A percentile compares a stretch with the other conserved stretches of the same genome.
These are phyloP conservation scores for Diaporthe capsici DNA, from an alignment of 2,329 filamentous ascomycete genomes.

Conservation along the genomic window DNA sequence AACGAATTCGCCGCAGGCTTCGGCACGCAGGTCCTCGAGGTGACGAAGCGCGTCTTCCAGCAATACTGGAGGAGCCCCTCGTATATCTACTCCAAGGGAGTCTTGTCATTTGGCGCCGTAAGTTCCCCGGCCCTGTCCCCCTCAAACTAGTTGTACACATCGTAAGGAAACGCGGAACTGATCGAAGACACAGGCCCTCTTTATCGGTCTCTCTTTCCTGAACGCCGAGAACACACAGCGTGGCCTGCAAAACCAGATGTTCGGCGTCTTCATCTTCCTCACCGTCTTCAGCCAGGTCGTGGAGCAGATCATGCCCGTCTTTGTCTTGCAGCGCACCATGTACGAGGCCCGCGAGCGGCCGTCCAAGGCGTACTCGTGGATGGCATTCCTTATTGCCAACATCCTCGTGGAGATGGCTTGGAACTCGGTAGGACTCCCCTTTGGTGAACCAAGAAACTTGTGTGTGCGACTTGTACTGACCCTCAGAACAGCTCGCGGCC, in stretches of 20 bases:
- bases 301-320: slow-evolving; percentile 79
- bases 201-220: slow-evolving; percentile 78
- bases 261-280: slow-evolving; percentile 78
- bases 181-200: slow-evolving; percentile 60
- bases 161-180: too few species aligned
- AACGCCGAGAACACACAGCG: slow-evolving; percentile 71
- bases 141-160: too few species aligned
- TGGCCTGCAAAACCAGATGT: slow-evolving; percentile 79
- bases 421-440: slow-evolving; percentile 62
- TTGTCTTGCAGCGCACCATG: slow-evolving; percentile 75
- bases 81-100: slow-evolving; percentile 79
- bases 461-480: not conserved
- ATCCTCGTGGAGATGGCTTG: slow-evolving; percentile 80
- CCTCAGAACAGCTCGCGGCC: slow-evolving; percentile 60
- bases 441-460: not conserved
- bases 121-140: not conserved
- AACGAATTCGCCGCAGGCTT: too few species aligned
- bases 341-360: slow-evolving; percentile 80
- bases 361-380: slow-evolving; percentile 78
- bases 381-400: slow-evolving; percentile 75
- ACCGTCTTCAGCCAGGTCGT: slow-evolving; percentile 77
- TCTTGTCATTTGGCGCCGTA: slow-evolving; percentile 63
- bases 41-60: slow-evolving; percentile 74
- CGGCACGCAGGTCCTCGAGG: slow-evolving; percentile 70
- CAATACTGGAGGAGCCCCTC: slow-evolving; percentile 81